Conservation (phyloP, 495 filamentous ascomycete genomes). For the Friedmanniomyces endolithicus region DNA sequence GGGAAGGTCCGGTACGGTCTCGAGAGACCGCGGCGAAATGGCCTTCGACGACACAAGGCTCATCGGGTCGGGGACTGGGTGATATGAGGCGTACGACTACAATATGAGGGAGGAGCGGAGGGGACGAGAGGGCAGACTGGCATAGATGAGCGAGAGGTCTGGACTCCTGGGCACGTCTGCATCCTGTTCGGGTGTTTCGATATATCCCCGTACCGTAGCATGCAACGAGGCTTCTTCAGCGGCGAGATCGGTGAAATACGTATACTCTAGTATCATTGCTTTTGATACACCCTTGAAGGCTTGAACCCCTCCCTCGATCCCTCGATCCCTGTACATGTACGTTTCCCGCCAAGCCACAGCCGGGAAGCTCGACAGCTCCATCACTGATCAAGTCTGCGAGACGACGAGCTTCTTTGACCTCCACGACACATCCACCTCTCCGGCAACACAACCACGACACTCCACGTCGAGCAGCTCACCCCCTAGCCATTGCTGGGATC, state of each 20-base stretch:
- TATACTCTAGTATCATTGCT: background rate
- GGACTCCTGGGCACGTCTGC: background rate
- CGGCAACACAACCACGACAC: slow-evolving; percentile 27
- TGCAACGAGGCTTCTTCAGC: background rate
- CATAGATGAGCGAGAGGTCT: background rate
- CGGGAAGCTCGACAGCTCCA: background rate
- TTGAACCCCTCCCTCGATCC: too few relatives aligned
- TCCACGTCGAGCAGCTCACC: too few relatives aligned
- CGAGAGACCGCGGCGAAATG: too few relatives aligned
- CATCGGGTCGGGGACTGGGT: too few relatives aligned
- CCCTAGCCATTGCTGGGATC: too few relatives aligned
- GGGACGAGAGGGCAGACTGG: background rate
- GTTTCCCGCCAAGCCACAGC: background rate
- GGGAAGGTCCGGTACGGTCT: too few relatives aligned
- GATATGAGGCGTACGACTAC: too few relatives aligned
- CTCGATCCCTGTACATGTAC: background rate
- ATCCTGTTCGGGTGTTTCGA: background rate
- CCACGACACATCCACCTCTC: slow-evolving; percentile 26
- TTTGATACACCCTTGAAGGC: too few relatives aligned
- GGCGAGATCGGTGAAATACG: too few relatives aligned
- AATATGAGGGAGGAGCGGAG: background rate
- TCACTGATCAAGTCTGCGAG: background rate
- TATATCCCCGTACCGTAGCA: background rate
- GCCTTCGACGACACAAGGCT: too few relatives aligned
- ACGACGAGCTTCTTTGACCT: background rate